A percentile compares a stretch with the other conserved stretches of the same genome.
Conservation (phyloP, 2,329 filamentous ascomycete species). For the Apiospora rasikravindrae region DNA sequence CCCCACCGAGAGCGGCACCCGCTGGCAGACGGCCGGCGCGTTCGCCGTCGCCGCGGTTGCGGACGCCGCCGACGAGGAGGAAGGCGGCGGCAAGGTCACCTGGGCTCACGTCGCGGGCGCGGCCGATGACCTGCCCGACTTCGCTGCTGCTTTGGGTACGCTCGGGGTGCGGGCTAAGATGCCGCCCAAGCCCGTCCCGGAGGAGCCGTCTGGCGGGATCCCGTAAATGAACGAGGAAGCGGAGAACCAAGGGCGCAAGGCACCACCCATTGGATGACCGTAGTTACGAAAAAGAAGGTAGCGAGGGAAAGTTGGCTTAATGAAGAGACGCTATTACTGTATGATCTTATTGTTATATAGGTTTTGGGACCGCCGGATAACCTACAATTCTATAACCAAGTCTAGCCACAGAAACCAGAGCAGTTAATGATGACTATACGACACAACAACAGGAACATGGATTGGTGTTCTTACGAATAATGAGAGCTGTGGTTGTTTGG, state of each 20-base stretch:
- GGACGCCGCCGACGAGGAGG: slow-evolving; percentile 58
- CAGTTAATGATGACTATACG: background rate
- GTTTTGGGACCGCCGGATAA: background rate
- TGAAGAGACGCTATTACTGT: background rate
- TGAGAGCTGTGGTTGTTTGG: background rate
- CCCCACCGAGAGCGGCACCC: slow-evolving; percentile 66
- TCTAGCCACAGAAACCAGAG: background rate
- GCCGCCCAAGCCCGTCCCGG: background rate
- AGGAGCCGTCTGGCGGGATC: background rate
- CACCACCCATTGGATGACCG: background rate
- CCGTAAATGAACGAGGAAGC: background rate
- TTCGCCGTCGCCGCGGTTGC: slow-evolving; percentile 62
- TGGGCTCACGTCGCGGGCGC: slow-evolving; percentile 53
- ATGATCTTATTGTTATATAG: background rate
- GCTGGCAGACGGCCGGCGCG: slow-evolving; percentile 72
- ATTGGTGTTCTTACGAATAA: background rate
- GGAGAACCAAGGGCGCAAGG: background rate
- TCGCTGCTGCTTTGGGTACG: slow-evolving; percentile 30
- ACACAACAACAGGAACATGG: background rate
- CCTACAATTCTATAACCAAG: background rate
- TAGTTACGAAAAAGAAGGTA: background rate
- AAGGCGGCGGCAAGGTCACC: slow-evolving; percentile 54
- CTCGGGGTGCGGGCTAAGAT: slow-evolving; percentile 22
- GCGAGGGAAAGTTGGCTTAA: background rate
- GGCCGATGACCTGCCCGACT: slow-evolving; percentile 58